Evolutionary conservation across 1,139 yeast genomes (phyloP), one percentile per base, ranked within the genome.

Genomic region (Taphrina populina): DNA sequence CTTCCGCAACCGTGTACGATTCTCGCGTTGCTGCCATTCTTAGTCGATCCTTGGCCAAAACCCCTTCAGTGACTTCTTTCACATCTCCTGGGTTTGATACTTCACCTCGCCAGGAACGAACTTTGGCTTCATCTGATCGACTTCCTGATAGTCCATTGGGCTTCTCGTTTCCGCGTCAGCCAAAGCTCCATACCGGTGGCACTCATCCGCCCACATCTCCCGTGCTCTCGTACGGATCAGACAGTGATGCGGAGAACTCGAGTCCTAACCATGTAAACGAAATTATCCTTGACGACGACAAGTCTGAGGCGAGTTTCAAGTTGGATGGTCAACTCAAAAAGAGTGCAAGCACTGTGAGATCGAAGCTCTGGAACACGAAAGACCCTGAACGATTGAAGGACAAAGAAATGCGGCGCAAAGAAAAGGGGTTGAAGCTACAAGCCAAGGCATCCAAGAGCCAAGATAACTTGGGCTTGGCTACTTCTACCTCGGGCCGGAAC

Each of bases 11-110:
- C 11, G 79, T 83, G 1, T 87, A 83, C 67, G 95, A 83, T 67
- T 84, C 82, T 68, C 84, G 83, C 69, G 95, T 83, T 1, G 83
- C 87, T 15, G 79, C 81, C 13, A 83, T 86, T 56, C 73, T 86
- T 65, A 84, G 84, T 66, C 74, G 84, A 60, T 83, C 88, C 60
- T 74, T 86, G 66, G 88, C 88, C 1, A 72, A 90, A 60, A 82
- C 88, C 0, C 82, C 86, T 17, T 84, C 95, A 0, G 82, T 81
- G 49, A 74, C 86, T 1, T 84, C 94, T 1, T 87, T 86, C 73
- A 49, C 54, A 17, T 49, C 54, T n/a, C 54, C 54, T 4, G 54
- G 54, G 1, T 49, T 49, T 17, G 54, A 49, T 19, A 30, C 36
- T 7, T 49, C 54, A 5, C 54, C 54, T 3, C 20, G 26, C 6